Base-by-base conservation (phyloP, 371 early-diverging fungal species). In the Mortierella sp. region DNA sequence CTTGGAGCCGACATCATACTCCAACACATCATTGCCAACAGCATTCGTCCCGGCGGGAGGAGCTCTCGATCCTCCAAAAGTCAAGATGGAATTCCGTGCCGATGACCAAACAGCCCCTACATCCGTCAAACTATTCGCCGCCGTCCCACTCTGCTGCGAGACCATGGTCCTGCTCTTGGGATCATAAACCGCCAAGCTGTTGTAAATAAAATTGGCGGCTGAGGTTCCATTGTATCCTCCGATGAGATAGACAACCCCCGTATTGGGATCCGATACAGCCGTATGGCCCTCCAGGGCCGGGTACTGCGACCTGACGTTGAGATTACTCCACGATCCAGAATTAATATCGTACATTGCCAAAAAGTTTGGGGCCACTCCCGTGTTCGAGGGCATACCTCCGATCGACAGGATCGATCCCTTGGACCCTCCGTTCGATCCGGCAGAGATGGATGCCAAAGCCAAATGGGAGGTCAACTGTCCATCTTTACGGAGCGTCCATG, bases 51-150 rank as follows among this genome's bases (percentile, higher is more conserved):
- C 61, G 2, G 72, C 54, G 9, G 75, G 82, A 21, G 76, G 73
- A 13, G 73, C 80, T 64, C 69, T 76, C 48, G 83, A 57, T 8
- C 83, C 83, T 14, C 83, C 83, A 76, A 83, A 79, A 4, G 79
- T 74, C 53, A 83, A 16, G 44, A 83, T 71, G 0, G 80, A 59
- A 50, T 79, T 79, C 44, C 83, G 48, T 4, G 24, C 3, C 13
- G 43, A 71, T 2, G 54, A 64, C 79, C 79, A 83, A 40, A 79
- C 83, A 5, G 80, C 80, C 0, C 69, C 74, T 1, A 69, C 34
- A 40, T 83, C 83, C 48, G 69, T 77, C 71, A 83, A n/a, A 72
- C 82, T 82, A 3, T 31, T 54, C n/a, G 69, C 75, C 16, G 69
- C 57, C 21, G 67, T 50, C 2, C 67, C 55, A 0, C 71, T 4